phyloP scores from a whole-genome alignment of 305 asterid genomes.

The Fraxinus sp. region DNA sequence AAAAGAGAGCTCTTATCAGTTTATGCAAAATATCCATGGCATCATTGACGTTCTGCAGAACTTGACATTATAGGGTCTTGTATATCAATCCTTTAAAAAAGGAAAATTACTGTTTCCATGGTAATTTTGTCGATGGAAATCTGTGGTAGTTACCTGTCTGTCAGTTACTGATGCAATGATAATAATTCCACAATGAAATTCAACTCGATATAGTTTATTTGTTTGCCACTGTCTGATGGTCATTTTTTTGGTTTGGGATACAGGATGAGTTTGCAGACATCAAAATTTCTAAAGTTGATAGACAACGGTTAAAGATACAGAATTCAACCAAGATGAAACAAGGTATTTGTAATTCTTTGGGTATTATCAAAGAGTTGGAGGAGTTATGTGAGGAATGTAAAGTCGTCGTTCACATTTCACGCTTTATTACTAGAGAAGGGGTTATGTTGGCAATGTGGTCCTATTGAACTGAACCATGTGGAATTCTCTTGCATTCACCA shows the following conservation, averaged over 20 bases:
- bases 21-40: background rate
- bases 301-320: slow-evolving; percentile 46
- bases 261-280: slow-evolving; percentile 56
- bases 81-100: background rate
- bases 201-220: background rate
- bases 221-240: slow-evolving; percentile 7
- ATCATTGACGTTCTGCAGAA: background rate
- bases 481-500: background rate
- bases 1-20: background rate
- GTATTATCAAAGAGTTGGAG: background rate
- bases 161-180: background rate
- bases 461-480: background rate
- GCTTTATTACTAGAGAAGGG: background rate
- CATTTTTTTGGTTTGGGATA: slow-evolving; percentile 8
- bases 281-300: slow-evolving; percentile 52
- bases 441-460: background rate
- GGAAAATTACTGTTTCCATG: background rate
- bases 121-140: background rate
- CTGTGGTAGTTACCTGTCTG: background rate
- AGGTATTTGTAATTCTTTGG: slow-evolving; percentile 36
- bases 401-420: background rate
- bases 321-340: slow-evolving; percentile 34
- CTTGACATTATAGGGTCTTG: background rate
- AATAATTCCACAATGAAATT: background rate
- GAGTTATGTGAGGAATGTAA: background rate